Percentiles rank a stretch among this genome's conserved stretches.
Evolutionary conservation across 2,329 filamentous ascomycete species (phyloP).

Genomic region (Elsinoe batatas): DNA sequence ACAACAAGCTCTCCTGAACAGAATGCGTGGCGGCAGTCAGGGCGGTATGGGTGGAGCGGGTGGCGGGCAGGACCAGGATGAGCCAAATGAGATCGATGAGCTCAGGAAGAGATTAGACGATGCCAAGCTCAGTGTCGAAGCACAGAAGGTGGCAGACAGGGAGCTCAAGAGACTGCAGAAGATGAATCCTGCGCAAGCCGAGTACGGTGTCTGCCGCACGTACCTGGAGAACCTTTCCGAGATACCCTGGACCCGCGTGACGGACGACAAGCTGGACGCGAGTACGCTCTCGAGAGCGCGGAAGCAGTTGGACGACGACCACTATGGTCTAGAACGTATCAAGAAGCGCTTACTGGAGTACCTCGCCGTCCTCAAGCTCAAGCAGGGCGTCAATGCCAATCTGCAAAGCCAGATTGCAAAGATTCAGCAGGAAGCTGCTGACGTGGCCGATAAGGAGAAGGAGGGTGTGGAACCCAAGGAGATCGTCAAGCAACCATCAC

Average conservation of each 20-base stretch:
- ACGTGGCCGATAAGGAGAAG: conserved; percentile 29
- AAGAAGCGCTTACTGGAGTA: conserved; percentile 96
- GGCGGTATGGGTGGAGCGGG: conserved; percentile 31
- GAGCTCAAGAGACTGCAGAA: conserved; percentile 82
- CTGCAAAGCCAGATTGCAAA: conserved; percentile 66
- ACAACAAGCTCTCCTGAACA: conserved; percentile 32
- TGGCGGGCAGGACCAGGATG: conserved; percentile 59
- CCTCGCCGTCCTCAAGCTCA: conserved; percentile 87
- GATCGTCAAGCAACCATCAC: conserved; percentile 29
- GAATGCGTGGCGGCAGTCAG: conserved; percentile 25
- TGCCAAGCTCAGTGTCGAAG: conserved; percentile 72
- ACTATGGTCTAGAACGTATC: conserved; percentile 92
- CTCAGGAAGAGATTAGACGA: conserved; percentile 78
- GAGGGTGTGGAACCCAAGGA: conserved; percentile 23
- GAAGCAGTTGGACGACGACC: conserved; percentile 88
- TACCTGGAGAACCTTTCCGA: conserved; percentile 91
- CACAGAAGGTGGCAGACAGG: conserved; percentile 78
- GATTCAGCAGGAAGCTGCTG: conserved; percentile 35
- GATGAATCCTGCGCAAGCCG: conserved; percentile 92
- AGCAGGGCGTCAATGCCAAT: conserved; percentile 79
- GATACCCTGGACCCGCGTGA: conserved; percentile 81
- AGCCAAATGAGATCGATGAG: conserved; percentile 82
- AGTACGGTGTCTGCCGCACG: conserved; percentile 86
- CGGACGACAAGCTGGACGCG: conserved; percentile 73
- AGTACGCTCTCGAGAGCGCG: conserved; percentile 70